Conservation (phyloP, 495 filamentous ascomycete species). For the Talaromyces stipitatus region DNA sequence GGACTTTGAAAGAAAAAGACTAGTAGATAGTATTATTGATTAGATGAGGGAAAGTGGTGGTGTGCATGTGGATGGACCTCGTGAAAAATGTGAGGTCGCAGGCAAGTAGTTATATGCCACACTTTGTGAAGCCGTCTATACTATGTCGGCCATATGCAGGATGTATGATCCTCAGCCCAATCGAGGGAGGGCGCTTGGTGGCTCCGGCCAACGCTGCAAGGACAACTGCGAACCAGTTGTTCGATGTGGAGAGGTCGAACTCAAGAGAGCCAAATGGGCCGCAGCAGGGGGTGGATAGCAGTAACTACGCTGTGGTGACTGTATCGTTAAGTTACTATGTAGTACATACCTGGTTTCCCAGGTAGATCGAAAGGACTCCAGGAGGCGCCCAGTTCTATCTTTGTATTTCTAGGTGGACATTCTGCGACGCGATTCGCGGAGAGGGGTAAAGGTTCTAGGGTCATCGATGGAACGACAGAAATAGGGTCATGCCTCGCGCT, state of each 20-base stretch:
- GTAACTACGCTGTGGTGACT: background rate
- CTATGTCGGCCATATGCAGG: slow-evolving; percentile 4
- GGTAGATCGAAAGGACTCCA: background rate
- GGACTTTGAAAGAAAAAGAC: background rate
- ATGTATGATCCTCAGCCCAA: slow-evolving; percentile 9
- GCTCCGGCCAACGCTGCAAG: slow-evolving; percentile 9
- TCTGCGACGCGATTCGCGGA: background rate
- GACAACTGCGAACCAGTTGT: slow-evolving; percentile 11
- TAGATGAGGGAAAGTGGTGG: background rate
- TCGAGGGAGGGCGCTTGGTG: slow-evolving; percentile 11
- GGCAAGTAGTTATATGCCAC: slow-evolving; percentile 23
- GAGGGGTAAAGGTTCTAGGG: background rate
- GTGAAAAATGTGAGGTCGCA: slow-evolving; percentile 27
- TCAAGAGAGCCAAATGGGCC: slow-evolving; percentile 5
- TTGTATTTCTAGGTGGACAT: background rate
- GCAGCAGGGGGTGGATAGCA: slow-evolving; percentile 9
- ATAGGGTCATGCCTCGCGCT: background rate
- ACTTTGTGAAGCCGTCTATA: background rate
- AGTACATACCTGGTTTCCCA: slow-evolving; percentile 4
- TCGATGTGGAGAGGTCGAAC: slow-evolving; percentile 10
- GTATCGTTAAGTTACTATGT: background rate
- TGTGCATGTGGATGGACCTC: slow-evolving; percentile 30
- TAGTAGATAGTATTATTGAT: slow-evolving; percentile 1
- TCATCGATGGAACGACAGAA: background rate
- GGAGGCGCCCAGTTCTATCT: slow-evolving; percentile 1